A percentile compares a stretch with the other conserved stretches of the same genome.
These are phyloP conservation scores for Astrocystis sublimbata DNA, from an alignment of 495 filamentous ascomycete genomes.

Conservation along the genomic window DNA sequence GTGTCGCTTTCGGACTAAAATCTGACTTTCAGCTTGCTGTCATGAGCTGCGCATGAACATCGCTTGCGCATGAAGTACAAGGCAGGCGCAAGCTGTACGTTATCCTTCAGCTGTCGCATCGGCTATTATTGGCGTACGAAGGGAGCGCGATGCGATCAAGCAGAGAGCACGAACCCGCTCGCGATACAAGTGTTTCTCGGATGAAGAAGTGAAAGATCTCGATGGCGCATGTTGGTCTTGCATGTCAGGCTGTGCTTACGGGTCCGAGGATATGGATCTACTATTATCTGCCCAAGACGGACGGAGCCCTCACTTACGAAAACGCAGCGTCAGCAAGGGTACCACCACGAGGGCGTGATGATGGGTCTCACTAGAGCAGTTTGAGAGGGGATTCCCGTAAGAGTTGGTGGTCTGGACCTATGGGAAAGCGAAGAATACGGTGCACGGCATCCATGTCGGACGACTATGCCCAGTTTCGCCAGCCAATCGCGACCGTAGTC, in stretches of 20 bases:
- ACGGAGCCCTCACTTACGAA: constrained; percentile 2
- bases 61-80: neutral
- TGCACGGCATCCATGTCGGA: neutral
- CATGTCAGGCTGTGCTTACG: constrained; percentile 7
- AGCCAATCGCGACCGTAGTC: constrained; percentile 2
- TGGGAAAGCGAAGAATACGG: constrained; percentile 9
- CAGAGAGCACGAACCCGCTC: neutral
- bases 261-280: constrained; percentile 5
- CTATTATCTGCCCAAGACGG: constrained; percentile 6
- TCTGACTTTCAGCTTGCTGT: neutral
- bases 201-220: neutral
- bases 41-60: neutral
- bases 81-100: neutral
- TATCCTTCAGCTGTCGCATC: neutral
- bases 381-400: neutral
- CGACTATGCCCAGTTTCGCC: neutral
- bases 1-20: neutral
- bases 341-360: constrained; percentile 5
- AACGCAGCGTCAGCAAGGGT: constrained; percentile 2
- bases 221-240: neutral
- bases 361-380: constrained; percentile 8
- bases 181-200: neutral
- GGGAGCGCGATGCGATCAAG: neutral
- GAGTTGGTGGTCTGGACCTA: constrained; percentile 1
- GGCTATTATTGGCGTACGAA: neutral